A percentile compares a stretch with the other conserved stretches of the same genome.
Conservation (phyloP, 2,329 filamentous ascomycete genomes). For the Stagonosporopsis chrysanthemi region DNA sequence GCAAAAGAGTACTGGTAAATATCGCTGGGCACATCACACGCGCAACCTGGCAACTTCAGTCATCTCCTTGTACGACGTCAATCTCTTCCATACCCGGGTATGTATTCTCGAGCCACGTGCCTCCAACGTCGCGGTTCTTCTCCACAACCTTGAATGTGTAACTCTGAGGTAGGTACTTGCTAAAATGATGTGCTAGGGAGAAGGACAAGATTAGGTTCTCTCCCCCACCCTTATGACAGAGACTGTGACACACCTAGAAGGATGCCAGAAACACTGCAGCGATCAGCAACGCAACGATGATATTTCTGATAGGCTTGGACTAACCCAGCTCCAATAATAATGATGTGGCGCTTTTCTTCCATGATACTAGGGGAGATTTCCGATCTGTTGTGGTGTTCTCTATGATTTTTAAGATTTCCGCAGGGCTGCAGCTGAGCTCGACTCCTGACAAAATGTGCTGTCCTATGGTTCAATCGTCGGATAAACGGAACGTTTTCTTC, state of each 20-base stretch:
- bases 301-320: background rate
- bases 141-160: conserved; percentile 16
- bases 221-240: background rate
- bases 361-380: background rate
- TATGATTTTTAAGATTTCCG: background rate
- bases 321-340: conserved; percentile 14
- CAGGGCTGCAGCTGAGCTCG: no score
- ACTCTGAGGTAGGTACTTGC: conserved; percentile 2
- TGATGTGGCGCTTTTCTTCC: conserved; percentile 10
- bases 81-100: conserved; percentile 8
- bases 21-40: no score
- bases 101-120: conserved; percentile 20
- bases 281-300: background rate
- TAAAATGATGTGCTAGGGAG: conserved; percentile 8
- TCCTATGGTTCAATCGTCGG: no score
- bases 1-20: conserved; percentile 20
- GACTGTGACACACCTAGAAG: background rate
- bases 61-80: background rate
- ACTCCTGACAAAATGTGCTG: no score
- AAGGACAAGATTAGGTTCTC: background rate
- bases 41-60: no score
- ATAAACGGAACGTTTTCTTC: no score
- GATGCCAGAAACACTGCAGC: background rate
- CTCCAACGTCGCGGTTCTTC: conserved; percentile 21
- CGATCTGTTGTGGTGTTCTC: no score